phyloP scores from a whole-genome alignment of 192 early-diverging fungal genomes.

The Coemansia guatemalensis region DNA sequence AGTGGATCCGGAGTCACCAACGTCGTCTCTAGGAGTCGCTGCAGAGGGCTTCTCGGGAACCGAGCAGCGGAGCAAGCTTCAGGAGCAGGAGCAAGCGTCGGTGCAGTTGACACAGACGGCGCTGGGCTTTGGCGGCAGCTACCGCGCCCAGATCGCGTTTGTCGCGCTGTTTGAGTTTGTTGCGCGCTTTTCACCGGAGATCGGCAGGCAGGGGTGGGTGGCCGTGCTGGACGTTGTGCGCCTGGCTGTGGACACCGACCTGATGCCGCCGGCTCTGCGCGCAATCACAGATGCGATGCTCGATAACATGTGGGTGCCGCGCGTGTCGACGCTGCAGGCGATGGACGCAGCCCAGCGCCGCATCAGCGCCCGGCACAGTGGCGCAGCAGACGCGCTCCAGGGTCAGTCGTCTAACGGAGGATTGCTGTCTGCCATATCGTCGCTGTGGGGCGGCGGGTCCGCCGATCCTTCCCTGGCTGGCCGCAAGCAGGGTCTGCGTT shows the following conservation, averaged over 20 bases:
- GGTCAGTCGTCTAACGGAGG: conserved; percentile 26
- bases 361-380: conserved; percentile 12
- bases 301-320: conserved; percentile 38
- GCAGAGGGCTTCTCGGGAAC: conserved; percentile 30
- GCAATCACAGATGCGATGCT: conserved; percentile 10
- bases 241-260: conserved; percentile 33
- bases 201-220: conserved; percentile 59
- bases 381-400: conserved; percentile 3
- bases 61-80: conserved; percentile 32
- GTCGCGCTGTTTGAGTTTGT: conserved; percentile 74
- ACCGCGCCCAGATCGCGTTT: conserved; percentile 86
- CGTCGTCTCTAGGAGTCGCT: conserved; percentile 30
- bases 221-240: conserved; percentile 72
- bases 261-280: conserved; percentile 25
- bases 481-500: conserved; percentile 34
- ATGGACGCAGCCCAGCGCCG: conserved; percentile 32
- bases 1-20: conserved; percentile 36
- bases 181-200: conserved; percentile 61
- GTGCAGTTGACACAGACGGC: conserved; percentile 61
- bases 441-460: conserved; percentile 38
- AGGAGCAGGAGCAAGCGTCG: conserved; percentile 29
- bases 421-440: conserved; percentile 45
- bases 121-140: conserved; percentile 86
- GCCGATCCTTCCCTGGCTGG: conserved; percentile 2
- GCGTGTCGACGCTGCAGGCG: conserved; percentile 35